These are phyloP conservation scores for Coemansia sp. DNA, from an alignment of 192 early-diverging fungal species.

Conservation along the genomic window DNA sequence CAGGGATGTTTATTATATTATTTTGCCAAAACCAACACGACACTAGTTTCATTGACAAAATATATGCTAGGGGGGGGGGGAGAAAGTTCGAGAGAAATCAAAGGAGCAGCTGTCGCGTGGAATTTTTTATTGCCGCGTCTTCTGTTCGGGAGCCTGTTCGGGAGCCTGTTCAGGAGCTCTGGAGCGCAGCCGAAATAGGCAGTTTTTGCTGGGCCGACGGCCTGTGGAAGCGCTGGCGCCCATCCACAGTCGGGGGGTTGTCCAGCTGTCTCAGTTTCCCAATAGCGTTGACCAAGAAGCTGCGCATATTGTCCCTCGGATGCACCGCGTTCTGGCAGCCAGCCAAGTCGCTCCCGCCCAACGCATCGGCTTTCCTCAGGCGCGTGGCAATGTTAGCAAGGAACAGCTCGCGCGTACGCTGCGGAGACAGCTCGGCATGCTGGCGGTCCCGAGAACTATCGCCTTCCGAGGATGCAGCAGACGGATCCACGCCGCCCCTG, in stretches of 20 bases:
- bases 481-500: not conserved
- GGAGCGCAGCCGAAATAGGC: not conserved
- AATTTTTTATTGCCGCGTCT: not conserved
- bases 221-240: conserved; percentile 13
- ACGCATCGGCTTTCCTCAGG: conserved; percentile 14
- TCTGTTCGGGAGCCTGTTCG: too few relatives aligned
- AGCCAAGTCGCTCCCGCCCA: not conserved
- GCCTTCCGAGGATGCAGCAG: not conserved
- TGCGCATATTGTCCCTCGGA: conserved; percentile 41
- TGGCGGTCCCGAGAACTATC: conserved; percentile 4
- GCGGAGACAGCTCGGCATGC: conserved; percentile 3
- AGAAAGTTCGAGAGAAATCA: not conserved
- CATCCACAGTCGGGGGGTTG: conserved; percentile 4
- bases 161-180: not conserved
- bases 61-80: too few relatives aligned
- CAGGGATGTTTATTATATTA: too few relatives aligned
- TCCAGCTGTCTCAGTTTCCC: conserved; percentile 23
- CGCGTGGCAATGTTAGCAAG: conserved; percentile 25
- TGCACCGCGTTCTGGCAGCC: conserved; percentile 12
- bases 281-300: conserved; percentile 27
- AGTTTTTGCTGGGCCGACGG: not conserved
- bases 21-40: too few relatives aligned
- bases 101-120: too few relatives aligned
- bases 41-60: too few relatives aligned
- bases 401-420: conserved; percentile 23